Conservation (phyloP, 352 stramenopile genomes). For the Phytophthora sp. region DNA sequence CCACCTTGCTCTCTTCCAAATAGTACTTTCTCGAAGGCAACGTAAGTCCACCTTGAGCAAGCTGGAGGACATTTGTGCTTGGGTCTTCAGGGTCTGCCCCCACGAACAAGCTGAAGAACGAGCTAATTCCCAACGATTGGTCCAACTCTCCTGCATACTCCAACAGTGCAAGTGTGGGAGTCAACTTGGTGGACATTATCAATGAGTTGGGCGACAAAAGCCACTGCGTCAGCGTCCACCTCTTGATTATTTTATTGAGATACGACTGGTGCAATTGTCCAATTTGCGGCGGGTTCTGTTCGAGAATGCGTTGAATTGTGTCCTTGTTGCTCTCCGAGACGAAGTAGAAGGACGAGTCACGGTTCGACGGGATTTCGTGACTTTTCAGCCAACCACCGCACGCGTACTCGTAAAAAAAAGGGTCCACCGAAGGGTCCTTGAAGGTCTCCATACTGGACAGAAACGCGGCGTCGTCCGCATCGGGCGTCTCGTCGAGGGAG, state of each 20-base stretch:
- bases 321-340: slow-evolving; percentile 58
- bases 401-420: slow-evolving; percentile 82
- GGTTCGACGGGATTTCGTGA: slow-evolving; percentile 55
- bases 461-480: slow-evolving; percentile 41
- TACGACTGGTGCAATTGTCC: slow-evolving; percentile 65
- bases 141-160: slow-evolving; percentile 49
- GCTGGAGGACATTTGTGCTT: slow-evolving; percentile 46
- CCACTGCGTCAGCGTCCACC: slow-evolving; percentile 44
- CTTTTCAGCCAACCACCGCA: slow-evolving; percentile 73
- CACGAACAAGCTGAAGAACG: slow-evolving; percentile 61
- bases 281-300: slow-evolving; percentile 59
- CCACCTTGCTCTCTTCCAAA: slow-evolving; percentile 44
- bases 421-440: slow-evolving; percentile 61
- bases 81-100: slow-evolving; percentile 54
- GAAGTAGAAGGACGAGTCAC: slow-evolving; percentile 63
- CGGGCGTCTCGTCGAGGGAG: slow-evolving; percentile 10
- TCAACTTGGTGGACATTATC: slow-evolving; percentile 43
- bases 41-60: slow-evolving; percentile 64
- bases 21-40: slow-evolving; percentile 76
- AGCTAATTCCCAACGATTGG: slow-evolving; percentile 48
- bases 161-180: slow-evolving; percentile 48
- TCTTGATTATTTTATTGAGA: slow-evolving; percentile 42
- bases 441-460: slow-evolving; percentile 45
- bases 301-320: slow-evolving; percentile 57
- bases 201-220: slow-evolving; percentile 47